phyloP scores from a whole-genome alignment of 1,284 basidiomycete genomes.

The Trametes hirsuta region DNA sequence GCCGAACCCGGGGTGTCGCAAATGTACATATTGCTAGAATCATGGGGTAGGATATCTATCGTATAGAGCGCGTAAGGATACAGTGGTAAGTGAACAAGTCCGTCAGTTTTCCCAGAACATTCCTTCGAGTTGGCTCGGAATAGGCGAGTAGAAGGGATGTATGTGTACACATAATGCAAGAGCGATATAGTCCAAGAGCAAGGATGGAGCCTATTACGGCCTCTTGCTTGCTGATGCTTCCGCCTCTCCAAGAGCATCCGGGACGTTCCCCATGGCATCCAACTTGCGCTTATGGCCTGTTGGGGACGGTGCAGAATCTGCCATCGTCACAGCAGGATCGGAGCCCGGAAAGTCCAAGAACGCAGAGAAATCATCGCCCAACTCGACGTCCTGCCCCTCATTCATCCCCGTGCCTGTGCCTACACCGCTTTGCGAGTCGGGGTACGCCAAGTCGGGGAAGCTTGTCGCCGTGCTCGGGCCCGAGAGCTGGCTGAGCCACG shows the following conservation, averaged over 20 bases:
- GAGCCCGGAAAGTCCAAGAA: slow-evolving; percentile 44
- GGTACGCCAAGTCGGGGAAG: slow-evolving; percentile 1
- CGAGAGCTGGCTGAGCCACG: slow-evolving; percentile 33
- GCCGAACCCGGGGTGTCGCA: too few species aligned
- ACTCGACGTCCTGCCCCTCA: slow-evolving; percentile 13
- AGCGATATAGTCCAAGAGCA: too few species aligned
- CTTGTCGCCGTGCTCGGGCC: slow-evolving; percentile 26
- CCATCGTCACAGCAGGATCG: not conserved
- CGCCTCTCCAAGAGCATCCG: slow-evolving; percentile 2
- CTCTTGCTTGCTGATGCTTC: slow-evolving; percentile 18
- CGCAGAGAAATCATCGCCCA: slow-evolving; percentile 41
- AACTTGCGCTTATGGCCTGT: slow-evolving; percentile 51
- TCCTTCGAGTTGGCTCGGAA: too few species aligned
- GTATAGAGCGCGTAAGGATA: slow-evolving; percentile 3
- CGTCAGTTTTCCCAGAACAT: not conserved
- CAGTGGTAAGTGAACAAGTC: not conserved
- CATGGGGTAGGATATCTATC: not conserved
- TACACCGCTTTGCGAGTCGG: not conserved
- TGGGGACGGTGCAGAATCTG: slow-evolving; percentile 11
- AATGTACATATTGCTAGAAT: too few species aligned
- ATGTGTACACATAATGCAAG: too few species aligned
- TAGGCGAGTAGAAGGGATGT: too few species aligned
- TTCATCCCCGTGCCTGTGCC: not conserved
- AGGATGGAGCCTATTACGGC: slow-evolving; percentile 8
- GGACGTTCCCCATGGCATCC: slow-evolving; percentile 38